Evolutionary conservation across 1,284 basidiomycete species (phyloP), one percentile per base, ranked within the genome.

Genomic region (Ganoderma multipileum): DNA sequence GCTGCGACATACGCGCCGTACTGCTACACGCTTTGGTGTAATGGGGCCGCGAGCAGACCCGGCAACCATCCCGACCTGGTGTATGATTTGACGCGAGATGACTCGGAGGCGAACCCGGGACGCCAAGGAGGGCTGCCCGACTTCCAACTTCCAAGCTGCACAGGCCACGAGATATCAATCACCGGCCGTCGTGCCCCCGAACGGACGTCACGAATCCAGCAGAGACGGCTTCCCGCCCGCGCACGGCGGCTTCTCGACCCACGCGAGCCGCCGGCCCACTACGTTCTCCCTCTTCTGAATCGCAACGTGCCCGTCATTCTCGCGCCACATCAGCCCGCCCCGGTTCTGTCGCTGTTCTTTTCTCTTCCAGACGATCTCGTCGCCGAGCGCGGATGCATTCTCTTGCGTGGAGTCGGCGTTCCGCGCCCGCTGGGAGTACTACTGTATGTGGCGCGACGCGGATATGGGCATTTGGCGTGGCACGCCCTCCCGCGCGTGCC

Each of bases 401-500:
- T 18, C 41, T 18, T 42, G 47, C 47, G 2, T 50, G 47, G 47
- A 23, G 9, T 50, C 47, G 47, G 52, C 52, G 33, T 33, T 7
- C 33, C 33, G 33, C 33, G n/a, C 33, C 33, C 33, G 33, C 33
- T n/a, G n/a, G n/a, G 33, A 33, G 33, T 33, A n/a, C n/a, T n/a
- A n/a, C n/a, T 33, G 33, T 33, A 16, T 20, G 33, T 18, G 7
- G 52, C 18, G 16, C 20, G 20, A 54, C 44, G 61, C 16, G 33
- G n/a, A 47, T 14, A 26, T 14, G 23, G 9, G 23, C 9, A 23
- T 26, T 50, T 26, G 23, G 47, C 28, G 28, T 33, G 28, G 28
- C 52, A 20, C 52, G 7, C 52, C 52, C 42, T 18, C 52, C 52
- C 52, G 42, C 55, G 61, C 68, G 63, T 60, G 50, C 69, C 71